Conservation (phyloP, 441 rosid genomes). For the Croton laevigatus region DNA sequence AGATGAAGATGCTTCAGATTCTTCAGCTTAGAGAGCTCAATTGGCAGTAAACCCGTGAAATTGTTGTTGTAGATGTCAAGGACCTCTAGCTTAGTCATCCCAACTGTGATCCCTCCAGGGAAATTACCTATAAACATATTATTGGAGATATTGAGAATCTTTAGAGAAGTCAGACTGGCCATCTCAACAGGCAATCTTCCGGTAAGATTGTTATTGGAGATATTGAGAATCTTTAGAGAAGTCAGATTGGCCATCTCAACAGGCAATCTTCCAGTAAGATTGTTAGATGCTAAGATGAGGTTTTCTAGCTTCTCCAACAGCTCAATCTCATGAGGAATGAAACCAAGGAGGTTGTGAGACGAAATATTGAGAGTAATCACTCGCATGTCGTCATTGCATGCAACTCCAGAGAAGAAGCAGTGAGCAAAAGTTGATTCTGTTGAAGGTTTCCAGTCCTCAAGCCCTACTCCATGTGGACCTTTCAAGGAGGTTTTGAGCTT, state of each 20-base stretch:
- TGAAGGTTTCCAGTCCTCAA: conserved; percentile 47
- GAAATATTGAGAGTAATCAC: conserved; percentile 61
- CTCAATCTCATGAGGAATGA: conserved; percentile 65
- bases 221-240: conserved; percentile 48
- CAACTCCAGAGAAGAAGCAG: conserved; percentile 53
- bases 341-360: conserved; percentile 41
- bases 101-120: conserved; percentile 46
- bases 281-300: conserved; percentile 44
- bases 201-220: conserved; percentile 63
- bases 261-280: conserved; percentile 60
- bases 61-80: conserved; percentile 62
- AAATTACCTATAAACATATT: conserved; percentile 46
- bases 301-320: conserved; percentile 46
- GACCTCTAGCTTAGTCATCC: conserved; percentile 52
- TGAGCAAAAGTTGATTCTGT: conserved; percentile 31
- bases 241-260: conserved; percentile 51
- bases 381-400: conserved; percentile 42
- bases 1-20: conserved; percentile 53
- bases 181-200: conserved; percentile 56
- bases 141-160: conserved; percentile 56
- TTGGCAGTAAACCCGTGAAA: conserved; percentile 56
- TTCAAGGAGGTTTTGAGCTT: conserved; percentile 59
- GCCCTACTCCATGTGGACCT: conserved; percentile 50
- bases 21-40: conserved; percentile 38
- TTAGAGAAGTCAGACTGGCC: conserved; percentile 51